Conservation (phyloP, 129 eudicot species). For the Glebionis coronaria region DNA sequence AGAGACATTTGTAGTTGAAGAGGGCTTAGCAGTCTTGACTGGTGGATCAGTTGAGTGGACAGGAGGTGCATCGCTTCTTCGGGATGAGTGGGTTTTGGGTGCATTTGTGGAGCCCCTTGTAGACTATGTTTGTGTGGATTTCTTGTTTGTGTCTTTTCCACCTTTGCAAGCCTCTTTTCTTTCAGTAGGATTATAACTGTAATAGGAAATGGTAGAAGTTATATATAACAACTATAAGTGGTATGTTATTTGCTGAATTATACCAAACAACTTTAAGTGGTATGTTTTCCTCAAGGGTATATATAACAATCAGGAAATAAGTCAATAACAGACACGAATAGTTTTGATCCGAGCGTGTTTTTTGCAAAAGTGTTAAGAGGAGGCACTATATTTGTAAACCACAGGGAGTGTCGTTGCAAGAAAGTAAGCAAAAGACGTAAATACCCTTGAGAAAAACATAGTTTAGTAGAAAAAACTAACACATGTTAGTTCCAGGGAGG, state of each 20-base stretch:
- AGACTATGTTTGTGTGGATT: constrained; percentile 58
- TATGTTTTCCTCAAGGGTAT: too few relatives aligned
- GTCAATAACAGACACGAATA: too few relatives aligned
- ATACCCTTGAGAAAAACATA: too few relatives aligned
- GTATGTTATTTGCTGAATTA: neutral
- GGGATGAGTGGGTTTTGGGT: constrained; percentile 46
- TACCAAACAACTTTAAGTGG: neutral
- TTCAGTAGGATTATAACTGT: constrained; percentile 81
- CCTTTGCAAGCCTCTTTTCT: constrained; percentile 90
- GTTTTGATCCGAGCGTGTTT: too few relatives aligned
- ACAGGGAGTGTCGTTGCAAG: too few relatives aligned
- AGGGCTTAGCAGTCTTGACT: constrained; percentile 52
- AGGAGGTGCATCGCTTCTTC: constrained; percentile 56
- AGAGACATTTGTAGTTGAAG: constrained; percentile 46
- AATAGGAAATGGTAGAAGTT: constrained; percentile 8
- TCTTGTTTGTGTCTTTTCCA: constrained; percentile 64
- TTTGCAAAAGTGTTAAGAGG: too few relatives aligned
- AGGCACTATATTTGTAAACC: too few relatives aligned
- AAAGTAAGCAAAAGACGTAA: too few relatives aligned
- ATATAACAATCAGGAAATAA: too few relatives aligned
- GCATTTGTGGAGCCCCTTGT: constrained; percentile 47
- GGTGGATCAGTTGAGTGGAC: constrained; percentile 50
- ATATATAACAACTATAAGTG: constrained; percentile 7
- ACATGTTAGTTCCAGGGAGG: too few relatives aligned
- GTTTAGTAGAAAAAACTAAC: too few relatives aligned